Evolutionary conservation across 495 filamentous ascomycete genomes (phyloP), one percentile per base, ranked within the genome.

Genomic region (Evernia prunastri): DNA sequence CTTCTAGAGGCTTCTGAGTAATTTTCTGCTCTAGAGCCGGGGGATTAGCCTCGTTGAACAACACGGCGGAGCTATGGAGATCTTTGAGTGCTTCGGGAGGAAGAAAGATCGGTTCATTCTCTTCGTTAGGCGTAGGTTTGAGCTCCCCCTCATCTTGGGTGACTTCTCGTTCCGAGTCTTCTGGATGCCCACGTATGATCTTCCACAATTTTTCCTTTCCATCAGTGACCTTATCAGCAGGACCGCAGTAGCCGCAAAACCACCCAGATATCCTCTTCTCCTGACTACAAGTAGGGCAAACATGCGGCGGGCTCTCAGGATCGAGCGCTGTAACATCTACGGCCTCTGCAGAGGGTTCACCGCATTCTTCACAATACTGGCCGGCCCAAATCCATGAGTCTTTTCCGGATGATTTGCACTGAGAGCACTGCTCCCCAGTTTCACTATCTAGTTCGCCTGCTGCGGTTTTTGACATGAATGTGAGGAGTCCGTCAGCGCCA

Each of bases 401-500:
- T 42, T 39, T 36, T 33, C 54, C 54, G 10, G 12, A n/a, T 31
- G n/a, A 10, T 3, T 43, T 25, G 42, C 61, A 63, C 20, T 40
- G 42, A 42, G 42, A 37, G 35, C 61, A 63, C 29, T 9, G 53
- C 33, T 63, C 54, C 31, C 35, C 51, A 33, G 51, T 54, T 33
- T 54, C 5, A 33, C 51, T 54, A 33, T 63, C 36, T 43, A 25
- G 17, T 45, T 43, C 20, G 31, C 27, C 35, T 56, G 33, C 20
- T 42, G 17, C 36, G 3, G 36, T 63, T 40, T 9, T 17, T 43
- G 47, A 43, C 17, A 43, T 63, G 9, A 54, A 54, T 3, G 29
- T 2, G 29, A 54, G 29, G 17, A 54, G 17, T 20, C 33, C 27
- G 29, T 33, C 29, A 10, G 51, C 51, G 51, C 29, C 51, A 29